Evolutionary conservation across 2,329 filamentous ascomycete genomes (phyloP).

Genomic region (Diaporthe velutina): DNA sequence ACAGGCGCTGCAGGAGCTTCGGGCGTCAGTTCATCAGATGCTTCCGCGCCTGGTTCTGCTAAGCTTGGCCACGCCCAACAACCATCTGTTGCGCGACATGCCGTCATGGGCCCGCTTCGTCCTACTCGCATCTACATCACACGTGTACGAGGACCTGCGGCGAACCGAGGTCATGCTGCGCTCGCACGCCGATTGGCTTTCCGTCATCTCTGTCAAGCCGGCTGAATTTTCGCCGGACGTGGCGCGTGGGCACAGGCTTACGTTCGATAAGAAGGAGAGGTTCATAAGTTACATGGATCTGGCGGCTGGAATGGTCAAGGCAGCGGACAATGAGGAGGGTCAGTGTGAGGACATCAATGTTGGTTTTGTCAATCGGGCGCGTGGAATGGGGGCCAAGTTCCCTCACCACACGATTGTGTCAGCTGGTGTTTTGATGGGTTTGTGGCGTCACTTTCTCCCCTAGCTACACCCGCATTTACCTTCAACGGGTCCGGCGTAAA

Average conservation of each 20-base stretch:
- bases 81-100: constrained; percentile 48
- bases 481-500: background rate
- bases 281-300: constrained; percentile 58
- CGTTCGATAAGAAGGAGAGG: constrained; percentile 51
- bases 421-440: constrained; percentile 48
- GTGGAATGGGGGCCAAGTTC: constrained; percentile 47
- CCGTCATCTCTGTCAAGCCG: constrained; percentile 56
- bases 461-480: constrained; percentile 48
- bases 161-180: constrained; percentile 53
- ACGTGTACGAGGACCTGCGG: constrained; percentile 55
- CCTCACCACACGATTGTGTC: constrained; percentile 49
- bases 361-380: constrained; percentile 43
- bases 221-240: constrained; percentile 52
- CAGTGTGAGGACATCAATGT: constrained; percentile 45
- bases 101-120: constrained; percentile 47
- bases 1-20: constrained; percentile 49
- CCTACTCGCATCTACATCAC: constrained; percentile 47
- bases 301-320: constrained; percentile 62
- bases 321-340: constrained; percentile 51
- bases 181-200: constrained; percentile 51
- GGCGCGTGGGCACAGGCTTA: constrained; percentile 56
- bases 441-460: constrained; percentile 50
- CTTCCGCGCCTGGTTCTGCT: constrained; percentile 52
- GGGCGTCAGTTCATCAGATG: background rate
- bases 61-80: constrained; percentile 56